These are phyloP conservation scores for Bertia moriformis DNA, from an alignment of 2,329 filamentous ascomycete genomes.

Conservation along the genomic window DNA sequence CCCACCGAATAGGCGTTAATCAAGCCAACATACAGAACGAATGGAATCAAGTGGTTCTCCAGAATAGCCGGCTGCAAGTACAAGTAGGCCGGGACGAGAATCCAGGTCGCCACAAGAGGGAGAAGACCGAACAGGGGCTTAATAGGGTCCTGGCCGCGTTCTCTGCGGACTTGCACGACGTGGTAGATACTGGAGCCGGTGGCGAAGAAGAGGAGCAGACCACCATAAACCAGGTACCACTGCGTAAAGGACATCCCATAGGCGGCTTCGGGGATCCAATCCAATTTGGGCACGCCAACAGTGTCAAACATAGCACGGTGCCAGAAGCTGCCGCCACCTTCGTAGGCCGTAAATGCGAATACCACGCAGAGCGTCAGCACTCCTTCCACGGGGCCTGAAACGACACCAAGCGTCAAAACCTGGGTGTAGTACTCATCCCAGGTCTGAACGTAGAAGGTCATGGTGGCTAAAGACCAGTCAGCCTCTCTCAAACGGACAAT, in stretches of 20 bases:
- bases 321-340: constrained; percentile 50
- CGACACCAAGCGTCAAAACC: constrained; percentile 46
- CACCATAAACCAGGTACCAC: constrained; percentile 1
- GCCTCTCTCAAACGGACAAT: too few relatives aligned
- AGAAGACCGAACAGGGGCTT: constrained; percentile 42
- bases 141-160: constrained; percentile 32
- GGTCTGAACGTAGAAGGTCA: constrained; percentile 52
- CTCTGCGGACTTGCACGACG: constrained; percentile 41
- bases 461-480: not conserved
- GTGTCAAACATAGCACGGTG: constrained; percentile 43
- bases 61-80: constrained; percentile 47
- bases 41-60: constrained; percentile 44
- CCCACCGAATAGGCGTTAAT: constrained; percentile 55
- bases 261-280: not conserved
- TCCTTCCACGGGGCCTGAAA: constrained; percentile 58
- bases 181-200: constrained; percentile 32
- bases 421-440: constrained; percentile 63
- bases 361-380: constrained; percentile 49
- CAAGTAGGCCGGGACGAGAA: constrained; percentile 41
- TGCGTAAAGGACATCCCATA: not conserved
- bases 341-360: constrained; percentile 44
- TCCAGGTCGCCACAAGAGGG: constrained; percentile 42
- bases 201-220: constrained; percentile 1
- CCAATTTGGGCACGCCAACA: not conserved
- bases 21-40: constrained; percentile 47